Base-by-base conservation (phyloP, 495 filamentous ascomycete species). In the Cetradonia linearis region DNA sequence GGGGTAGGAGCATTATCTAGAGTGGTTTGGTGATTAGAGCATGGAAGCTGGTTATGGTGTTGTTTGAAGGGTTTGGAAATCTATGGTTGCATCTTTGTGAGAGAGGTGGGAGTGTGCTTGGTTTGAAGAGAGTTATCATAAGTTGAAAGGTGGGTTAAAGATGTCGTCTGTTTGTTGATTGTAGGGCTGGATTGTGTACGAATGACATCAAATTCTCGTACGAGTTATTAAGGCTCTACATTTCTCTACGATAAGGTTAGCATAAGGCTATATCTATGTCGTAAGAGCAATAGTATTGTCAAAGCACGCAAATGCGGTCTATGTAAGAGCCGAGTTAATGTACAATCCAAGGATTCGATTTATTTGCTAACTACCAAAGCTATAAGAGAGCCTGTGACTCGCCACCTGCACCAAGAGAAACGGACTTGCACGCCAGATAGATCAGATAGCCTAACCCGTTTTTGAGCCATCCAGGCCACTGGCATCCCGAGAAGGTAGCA, bases 401-500 rank as follows among this genome's bases (percentile, higher is more conserved):
- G 31, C 49, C 28, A 23, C 31, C 18, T 46, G 4, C 31, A 20
- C 49, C 3, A 10, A n/a, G 11, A 33, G 20, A 34, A n/a, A 20
- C 18, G 28, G 27, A 53, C 18, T 53, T 31, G 49, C 49, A 53
- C 28, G 31, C 49, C 8, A 25, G 31, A 53, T 30, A 53, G 9
- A 53, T 1, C 49, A 53, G 9, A 53, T 1, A 53, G 31, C 49
- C 49, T 52, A 11, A 36, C 49, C 49, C 49, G 33, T 34, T 53
- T 53, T 53, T 20, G 3, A 34, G 31, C 30, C 30, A 34, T 18
- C 28, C 49, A 25, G 30, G 27, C 49, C 9, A 53, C 18, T 53
- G 30, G 49, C 30, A 50, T 33, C n/a, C 49, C 49, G 20, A 16
- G 18, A 9, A 53, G 30, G 49, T 53, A 53, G 49, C 49, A 34